These are phyloP conservation scores for Phytophthora meadii DNA, from an alignment of 352 stramenopile genomes.

Conservation along the genomic window DNA sequence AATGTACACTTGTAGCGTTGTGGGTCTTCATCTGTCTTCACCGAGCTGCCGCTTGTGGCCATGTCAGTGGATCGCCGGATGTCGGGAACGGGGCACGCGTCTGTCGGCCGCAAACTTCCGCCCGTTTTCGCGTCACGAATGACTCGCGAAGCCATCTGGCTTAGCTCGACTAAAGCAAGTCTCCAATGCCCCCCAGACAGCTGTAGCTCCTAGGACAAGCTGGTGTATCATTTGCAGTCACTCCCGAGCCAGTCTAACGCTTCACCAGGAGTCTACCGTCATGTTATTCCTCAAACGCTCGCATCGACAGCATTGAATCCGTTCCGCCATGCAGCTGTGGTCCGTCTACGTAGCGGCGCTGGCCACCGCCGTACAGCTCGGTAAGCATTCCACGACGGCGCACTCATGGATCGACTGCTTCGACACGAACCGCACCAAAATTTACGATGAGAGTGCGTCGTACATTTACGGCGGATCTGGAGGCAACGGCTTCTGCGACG, in stretches of 20 bases:
- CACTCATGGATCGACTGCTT: constrained; percentile 78
- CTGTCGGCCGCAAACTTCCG: constrained; percentile 8
- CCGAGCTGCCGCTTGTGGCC: not conserved
- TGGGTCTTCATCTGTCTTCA: constrained; percentile 5
- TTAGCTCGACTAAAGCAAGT: constrained; percentile 17
- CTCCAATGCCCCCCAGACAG: constrained; percentile 8
- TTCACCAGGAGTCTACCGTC: not conserved
- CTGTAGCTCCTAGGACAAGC: not conserved
- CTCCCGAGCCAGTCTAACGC: constrained; percentile 12
- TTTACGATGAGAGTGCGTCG: constrained; percentile 61
- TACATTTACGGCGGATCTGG: constrained; percentile 74
- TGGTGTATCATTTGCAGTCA: constrained; percentile 23
- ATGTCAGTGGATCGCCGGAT: not conserved
- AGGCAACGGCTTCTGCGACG: constrained; percentile 71
- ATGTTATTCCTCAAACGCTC: constrained; percentile 15
- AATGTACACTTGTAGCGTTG: constrained; percentile 16
- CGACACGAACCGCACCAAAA: constrained; percentile 59
- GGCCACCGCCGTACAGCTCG: constrained; percentile 3
- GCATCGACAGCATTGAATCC: constrained; percentile 8
- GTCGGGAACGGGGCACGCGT: constrained; percentile 10
- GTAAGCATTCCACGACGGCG: constrained; percentile 60
- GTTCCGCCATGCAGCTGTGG: not conserved
- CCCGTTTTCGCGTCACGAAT: constrained; percentile 17
- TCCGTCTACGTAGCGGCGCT: not conserved
- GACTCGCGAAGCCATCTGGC: constrained; percentile 19